These are phyloP conservation scores for Pseudonitzschia multiseries DNA, from an alignment of 108 stramenopile genomes.

Conservation along the genomic window DNA sequence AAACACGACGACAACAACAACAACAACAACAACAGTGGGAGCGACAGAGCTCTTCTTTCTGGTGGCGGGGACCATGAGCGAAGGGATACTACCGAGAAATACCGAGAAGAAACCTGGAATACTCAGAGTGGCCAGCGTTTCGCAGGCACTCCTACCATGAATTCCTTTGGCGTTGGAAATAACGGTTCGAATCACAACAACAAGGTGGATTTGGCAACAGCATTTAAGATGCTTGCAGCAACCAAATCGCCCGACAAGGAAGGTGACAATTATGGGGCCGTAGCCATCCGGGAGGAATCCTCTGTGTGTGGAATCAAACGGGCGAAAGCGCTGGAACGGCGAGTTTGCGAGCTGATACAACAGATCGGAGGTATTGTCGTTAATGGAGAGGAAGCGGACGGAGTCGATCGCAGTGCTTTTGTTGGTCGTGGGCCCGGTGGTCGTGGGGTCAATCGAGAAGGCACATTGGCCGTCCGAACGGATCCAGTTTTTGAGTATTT, in stretches of 20 bases:
- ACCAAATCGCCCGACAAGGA: slow-evolving; percentile 41
- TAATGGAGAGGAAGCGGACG: slow-evolving; percentile 8
- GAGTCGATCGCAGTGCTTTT: neutral
- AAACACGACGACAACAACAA: neutral
- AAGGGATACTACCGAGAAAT: neutral
- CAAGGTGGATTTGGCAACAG: slow-evolving; percentile 28
- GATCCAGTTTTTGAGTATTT: slow-evolving; percentile 81
- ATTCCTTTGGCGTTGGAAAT: neutral
- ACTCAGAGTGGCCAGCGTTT: neutral
- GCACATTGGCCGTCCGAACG: slow-evolving; percentile 15
- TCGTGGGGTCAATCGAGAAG: neutral
- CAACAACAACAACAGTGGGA: neutral
- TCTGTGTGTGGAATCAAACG: slow-evolving; percentile 34
- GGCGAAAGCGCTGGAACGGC: slow-evolving; percentile 33
- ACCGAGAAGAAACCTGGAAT: slow-evolving; percentile 7
- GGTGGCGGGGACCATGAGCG: neutral
- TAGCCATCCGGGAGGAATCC: slow-evolving; percentile 35
- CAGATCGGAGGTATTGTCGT: slow-evolving; percentile 50
- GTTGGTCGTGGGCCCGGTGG: neutral
- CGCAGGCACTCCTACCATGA: neutral
- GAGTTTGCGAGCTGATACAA: slow-evolving; percentile 38
- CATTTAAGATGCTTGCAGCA: slow-evolving; percentile 49
- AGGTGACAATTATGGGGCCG: slow-evolving; percentile 40
- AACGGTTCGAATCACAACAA: neutral
- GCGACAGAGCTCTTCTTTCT: neutral